Evolutionary conservation across 768 basidiomycete genomes (phyloP).

Genomic region (Pleurotus cornucopiae): DNA sequence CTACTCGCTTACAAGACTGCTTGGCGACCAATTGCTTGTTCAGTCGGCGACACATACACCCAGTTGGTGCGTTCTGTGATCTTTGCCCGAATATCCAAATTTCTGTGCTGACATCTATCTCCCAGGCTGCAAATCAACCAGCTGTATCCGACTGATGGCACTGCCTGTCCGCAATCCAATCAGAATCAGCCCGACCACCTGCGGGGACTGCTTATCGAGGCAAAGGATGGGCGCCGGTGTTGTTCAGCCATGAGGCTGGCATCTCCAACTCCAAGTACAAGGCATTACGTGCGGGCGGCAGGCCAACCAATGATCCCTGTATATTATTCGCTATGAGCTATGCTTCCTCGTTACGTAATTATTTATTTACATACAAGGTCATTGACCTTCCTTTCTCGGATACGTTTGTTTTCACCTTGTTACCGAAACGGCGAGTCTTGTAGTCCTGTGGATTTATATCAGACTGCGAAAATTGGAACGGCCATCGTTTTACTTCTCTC

Average conservation of each 20-base stretch:
- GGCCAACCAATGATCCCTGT: no score
- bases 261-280: no score
- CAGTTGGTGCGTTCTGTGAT: conserved; percentile 36
- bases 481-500: neutral
- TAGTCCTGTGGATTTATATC: neutral
- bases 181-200: conserved; percentile 54
- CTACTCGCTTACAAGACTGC: conserved; percentile 67
- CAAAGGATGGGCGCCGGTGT: conserved; percentile 17
- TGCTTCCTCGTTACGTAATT: conserved; percentile 2
- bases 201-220: conserved; percentile 34
- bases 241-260: neutral
- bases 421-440: neutral
- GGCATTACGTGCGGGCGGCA: no score
- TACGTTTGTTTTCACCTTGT: conserved; percentile 2
- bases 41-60: conserved; percentile 60
- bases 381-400: neutral
- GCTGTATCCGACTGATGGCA: conserved; percentile 63
- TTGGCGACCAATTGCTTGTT: conserved; percentile 62
- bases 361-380: conserved; percentile 2
- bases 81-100: neutral
- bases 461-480: neutral
- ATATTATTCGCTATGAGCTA: no score
- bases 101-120: neutral
- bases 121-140: conserved; percentile 50
- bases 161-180: conserved; percentile 69